Conservation (phyloP, 495 filamentous ascomycete species). For the Sporormia fimetaria region DNA sequence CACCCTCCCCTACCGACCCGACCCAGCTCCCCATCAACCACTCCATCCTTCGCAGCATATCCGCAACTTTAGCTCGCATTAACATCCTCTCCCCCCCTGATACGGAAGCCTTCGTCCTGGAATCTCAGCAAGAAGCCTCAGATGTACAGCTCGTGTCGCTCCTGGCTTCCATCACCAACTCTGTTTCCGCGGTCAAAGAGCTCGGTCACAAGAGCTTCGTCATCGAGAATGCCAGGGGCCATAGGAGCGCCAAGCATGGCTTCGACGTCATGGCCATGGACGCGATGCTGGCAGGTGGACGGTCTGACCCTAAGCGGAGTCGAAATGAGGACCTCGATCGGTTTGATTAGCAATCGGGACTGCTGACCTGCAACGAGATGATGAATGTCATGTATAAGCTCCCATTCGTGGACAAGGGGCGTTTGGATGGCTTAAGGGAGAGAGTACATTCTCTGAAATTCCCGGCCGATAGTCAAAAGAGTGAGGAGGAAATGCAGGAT, state of each 20-base stretch:
- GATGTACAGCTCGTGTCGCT: slow-evolving; percentile 25
- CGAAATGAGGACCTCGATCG: too few relatives aligned
- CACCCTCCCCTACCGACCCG: slow-evolving; percentile 26
- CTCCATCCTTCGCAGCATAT: slow-evolving; percentile 47
- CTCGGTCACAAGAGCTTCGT: slow-evolving; percentile 20
- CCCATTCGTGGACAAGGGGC: too few relatives aligned
- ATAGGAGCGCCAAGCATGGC: slow-evolving; percentile 11
- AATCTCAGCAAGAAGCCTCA: slow-evolving; percentile 21
- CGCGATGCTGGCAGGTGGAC: slow-evolving; percentile 2
- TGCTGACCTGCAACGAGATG: too few relatives aligned
- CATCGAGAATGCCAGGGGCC: slow-evolving; percentile 11
- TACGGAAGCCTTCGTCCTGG: slow-evolving; percentile 20
- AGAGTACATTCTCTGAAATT: not conserved
- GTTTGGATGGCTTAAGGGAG: too few relatives aligned
- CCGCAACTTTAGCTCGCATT: slow-evolving; percentile 43
- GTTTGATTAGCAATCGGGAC: too few relatives aligned
- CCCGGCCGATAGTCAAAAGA: not conserved
- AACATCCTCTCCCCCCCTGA: slow-evolving; percentile 40
- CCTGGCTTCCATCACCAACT: slow-evolving; percentile 21
- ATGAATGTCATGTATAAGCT: too few relatives aligned
- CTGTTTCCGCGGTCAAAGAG: slow-evolving; percentile 21
- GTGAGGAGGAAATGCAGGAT: too few relatives aligned
- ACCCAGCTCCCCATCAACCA: slow-evolving; percentile 31
- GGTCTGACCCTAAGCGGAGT: not conserved
- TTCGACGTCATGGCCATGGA: too few relatives aligned